Percentiles rank a stretch among this genome's conserved stretches.
These are phyloP conservation scores for Wickerhamiella dianesei DNA, from an alignment of 805 yeast genomes.

Conservation along the genomic window DNA sequence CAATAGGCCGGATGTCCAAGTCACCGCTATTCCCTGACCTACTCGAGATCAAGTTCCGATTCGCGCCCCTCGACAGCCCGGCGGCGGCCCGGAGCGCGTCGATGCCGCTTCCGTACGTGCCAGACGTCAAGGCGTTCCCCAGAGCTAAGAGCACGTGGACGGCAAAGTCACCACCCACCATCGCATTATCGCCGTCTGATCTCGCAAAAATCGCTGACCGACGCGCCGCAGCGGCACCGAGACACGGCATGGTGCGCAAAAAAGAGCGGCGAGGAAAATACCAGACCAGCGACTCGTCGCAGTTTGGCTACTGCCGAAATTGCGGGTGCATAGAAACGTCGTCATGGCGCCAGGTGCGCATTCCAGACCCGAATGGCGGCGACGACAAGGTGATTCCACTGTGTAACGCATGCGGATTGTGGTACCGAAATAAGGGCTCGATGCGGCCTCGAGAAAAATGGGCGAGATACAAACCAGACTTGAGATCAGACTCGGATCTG, in stretches of 20 bases:
- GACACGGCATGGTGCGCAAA: background rate
- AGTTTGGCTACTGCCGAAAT: slow-evolving; percentile 11
- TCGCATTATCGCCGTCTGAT: background rate
- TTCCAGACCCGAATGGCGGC: slow-evolving; percentile 7
- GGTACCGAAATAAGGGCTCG: slow-evolving; percentile 18
- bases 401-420: slow-evolving; percentile 26
- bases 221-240: background rate
- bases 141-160: background rate
- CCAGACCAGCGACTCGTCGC: background rate
- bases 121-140: background rate
- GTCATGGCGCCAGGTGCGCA: slow-evolving; percentile 15
- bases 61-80: slow-evolving; percentile 3
- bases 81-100: background rate
- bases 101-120: background rate
- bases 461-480: slow-evolving; percentile 11
- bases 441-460: slow-evolving; percentile 25
- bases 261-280: background rate
- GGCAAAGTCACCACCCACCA: background rate
- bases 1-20: slow-evolving; percentile 4
- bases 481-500: too few relatives aligned
- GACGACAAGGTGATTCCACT: slow-evolving; percentile 8
- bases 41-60: slow-evolving; percentile 7
- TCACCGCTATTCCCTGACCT: slow-evolving; percentile 2
- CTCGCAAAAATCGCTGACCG: background rate
- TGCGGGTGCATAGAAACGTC: slow-evolving; percentile 17